phyloP scores from a whole-genome alignment of 352 stramenopile species.

The Lagenidium sp. region DNA sequence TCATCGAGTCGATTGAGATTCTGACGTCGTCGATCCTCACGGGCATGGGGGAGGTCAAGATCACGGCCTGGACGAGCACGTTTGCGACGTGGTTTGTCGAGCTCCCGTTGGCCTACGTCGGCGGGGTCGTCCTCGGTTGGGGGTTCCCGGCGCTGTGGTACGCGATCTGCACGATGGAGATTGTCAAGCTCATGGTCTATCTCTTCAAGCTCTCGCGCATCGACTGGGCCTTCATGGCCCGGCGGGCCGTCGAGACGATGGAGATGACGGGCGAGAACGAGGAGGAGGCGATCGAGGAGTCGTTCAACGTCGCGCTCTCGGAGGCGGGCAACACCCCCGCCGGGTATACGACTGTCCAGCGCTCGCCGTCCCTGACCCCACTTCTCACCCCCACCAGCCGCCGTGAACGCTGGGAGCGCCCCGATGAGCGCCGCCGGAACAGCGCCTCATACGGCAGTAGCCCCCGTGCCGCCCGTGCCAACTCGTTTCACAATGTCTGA shows the following conservation, averaged over 20 bases:
- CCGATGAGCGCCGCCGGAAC: conserved; percentile 28
- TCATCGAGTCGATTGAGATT: conserved; percentile 46
- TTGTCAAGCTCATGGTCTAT: conserved; percentile 32
- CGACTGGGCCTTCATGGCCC: conserved; percentile 37
- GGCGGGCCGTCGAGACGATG: conserved; percentile 26
- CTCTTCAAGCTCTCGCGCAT: conserved; percentile 21
- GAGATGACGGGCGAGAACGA: conserved; percentile 24
- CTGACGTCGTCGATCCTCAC: conserved; percentile 32
- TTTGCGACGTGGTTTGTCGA: conserved; percentile 40
- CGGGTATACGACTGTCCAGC: conserved; percentile 26
- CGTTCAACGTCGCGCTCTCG: conserved; percentile 20
- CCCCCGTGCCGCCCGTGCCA: conserved; percentile 11
- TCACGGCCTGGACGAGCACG: conserved; percentile 31
- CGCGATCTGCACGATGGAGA: conserved; percentile 32
- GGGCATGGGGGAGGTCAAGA: conserved; percentile 43
- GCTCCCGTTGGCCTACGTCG: conserved; percentile 37
- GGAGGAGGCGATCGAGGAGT: conserved; percentile 17
- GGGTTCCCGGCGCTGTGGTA: conserved; percentile 41
- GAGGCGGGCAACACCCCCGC: conserved; percentile 47
- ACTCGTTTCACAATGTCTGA: conserved; percentile 22
- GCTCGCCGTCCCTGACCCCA: conserved; percentile 40
- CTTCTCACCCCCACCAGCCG: conserved; percentile 46
- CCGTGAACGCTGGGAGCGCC: conserved; percentile 43
- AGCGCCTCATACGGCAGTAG: conserved; percentile 10
- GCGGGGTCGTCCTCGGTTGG: conserved; percentile 25